Percentiles rank a stretch among this genome's conserved stretches.
Conservation (phyloP, 768 basidiomycete genomes). For the Chiua virens region DNA sequence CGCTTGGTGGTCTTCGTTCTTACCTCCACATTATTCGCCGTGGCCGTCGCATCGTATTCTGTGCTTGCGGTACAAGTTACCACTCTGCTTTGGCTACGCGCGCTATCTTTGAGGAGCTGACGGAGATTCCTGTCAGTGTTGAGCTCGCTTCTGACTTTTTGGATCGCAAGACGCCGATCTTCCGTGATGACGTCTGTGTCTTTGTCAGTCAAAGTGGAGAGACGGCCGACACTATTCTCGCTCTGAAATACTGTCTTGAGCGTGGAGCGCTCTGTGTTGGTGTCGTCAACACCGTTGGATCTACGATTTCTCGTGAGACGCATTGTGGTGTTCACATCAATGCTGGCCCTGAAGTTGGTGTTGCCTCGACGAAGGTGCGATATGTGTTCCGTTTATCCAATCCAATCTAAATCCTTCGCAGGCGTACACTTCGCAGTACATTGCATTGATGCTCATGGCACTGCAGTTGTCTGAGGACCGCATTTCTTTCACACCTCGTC, state of each 20-base stretch:
- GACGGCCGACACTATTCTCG: constrained; percentile 97
- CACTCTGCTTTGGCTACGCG: constrained; percentile 97
- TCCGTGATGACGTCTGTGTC: constrained; percentile 96
- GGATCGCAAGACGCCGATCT: constrained; percentile 98
- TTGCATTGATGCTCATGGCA: constrained; percentile 98
- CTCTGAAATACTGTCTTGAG: constrained; percentile 94
- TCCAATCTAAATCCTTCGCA: constrained; percentile 26
- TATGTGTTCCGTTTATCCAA: neutral
- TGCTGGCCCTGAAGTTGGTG: constrained; percentile 98
- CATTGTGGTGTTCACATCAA: constrained; percentile 99
- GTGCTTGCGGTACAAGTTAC: constrained; percentile 98
- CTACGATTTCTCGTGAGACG: constrained; percentile 95
- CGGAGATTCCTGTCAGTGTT: constrained; percentile 96
- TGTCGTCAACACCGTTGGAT: constrained; percentile 98
- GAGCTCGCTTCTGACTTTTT: constrained; percentile 98
- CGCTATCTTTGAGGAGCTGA: constrained; percentile 97
- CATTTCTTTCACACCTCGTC: constrained; percentile 86
- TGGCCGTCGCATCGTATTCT: constrained; percentile 91
- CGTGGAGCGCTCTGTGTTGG: constrained; percentile 95
- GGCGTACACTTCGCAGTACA: constrained; percentile 99
- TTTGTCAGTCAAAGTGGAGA: constrained; percentile 98
- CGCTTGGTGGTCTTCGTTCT: constrained; percentile 90
- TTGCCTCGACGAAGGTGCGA: constrained; percentile 91
- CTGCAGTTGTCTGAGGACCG: constrained; percentile 97
- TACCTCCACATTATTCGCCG: constrained; percentile 96